Percentiles rank a stretch among this genome's conserved stretches.
Evolutionary conservation across 345 rosid species (phyloP).

Genomic region (Hibiscus mutabilis): DNA sequence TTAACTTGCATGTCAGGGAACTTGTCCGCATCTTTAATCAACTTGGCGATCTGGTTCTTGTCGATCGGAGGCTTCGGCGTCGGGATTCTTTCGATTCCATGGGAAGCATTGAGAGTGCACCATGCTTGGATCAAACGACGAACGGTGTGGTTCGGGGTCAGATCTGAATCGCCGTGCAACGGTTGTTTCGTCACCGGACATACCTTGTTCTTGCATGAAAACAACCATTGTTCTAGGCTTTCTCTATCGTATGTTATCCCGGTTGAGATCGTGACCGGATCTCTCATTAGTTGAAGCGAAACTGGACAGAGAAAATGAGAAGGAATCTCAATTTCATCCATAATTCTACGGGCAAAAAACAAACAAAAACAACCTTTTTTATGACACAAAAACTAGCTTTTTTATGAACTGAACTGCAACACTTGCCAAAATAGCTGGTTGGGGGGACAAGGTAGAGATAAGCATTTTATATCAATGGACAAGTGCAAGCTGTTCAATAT

Average conservation of each 20-base stretch:
- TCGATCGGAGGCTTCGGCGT: conserved; percentile 12
- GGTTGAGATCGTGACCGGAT: conserved; percentile 50
- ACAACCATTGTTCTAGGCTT: conserved; percentile 49
- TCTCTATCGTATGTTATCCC: conserved; percentile 61
- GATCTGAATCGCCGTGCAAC: conserved; percentile 29
- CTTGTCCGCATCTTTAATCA: conserved; percentile 30
- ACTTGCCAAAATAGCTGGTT: neutral
- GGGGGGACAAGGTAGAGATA: neutral
- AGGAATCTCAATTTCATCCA: conserved; percentile 41
- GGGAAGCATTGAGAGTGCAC: conserved; percentile 66
- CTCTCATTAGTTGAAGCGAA: conserved; percentile 57
- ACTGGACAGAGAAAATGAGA: conserved; percentile 53
- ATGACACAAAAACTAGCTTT: neutral
- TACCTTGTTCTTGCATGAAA: conserved; percentile 28
- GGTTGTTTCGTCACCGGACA: conserved; percentile 54
- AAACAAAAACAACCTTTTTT: neutral
- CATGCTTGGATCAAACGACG: conserved; percentile 79
- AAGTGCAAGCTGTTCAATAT: neutral
- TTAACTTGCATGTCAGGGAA: conserved; percentile 21
- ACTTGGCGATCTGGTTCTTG: conserved; percentile 15
- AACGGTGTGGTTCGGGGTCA: conserved; percentile 85
- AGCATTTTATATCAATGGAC: neutral
- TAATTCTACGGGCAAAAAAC: neutral
- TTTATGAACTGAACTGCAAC: neutral
- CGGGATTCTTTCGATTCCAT: conserved; percentile 14